These are phyloP conservation scores for Agarophyton chilense DNA, from an alignment of 23 red algal species.

Conservation along the genomic window DNA sequence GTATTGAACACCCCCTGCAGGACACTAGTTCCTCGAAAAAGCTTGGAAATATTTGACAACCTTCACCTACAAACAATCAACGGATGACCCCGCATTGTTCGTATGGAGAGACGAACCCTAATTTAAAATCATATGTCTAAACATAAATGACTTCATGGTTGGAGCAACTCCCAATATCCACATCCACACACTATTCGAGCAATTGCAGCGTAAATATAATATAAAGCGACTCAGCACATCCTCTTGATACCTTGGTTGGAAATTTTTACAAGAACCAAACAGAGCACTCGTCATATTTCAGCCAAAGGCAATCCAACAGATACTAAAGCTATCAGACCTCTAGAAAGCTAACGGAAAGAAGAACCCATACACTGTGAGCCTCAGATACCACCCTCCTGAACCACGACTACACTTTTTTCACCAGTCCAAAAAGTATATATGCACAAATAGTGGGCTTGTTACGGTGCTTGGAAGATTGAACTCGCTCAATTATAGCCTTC, in stretches of 20 bases:
- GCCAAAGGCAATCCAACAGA: background rate
- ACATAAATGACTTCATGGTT: background rate
- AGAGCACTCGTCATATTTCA: background rate
- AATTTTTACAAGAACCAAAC: background rate
- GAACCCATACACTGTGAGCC: background rate
- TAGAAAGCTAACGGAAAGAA: background rate
- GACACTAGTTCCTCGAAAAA: no score
- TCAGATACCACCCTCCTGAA: background rate
- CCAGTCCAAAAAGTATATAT: background rate
- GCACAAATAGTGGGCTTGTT: background rate
- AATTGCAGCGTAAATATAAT: background rate
- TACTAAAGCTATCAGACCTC: background rate
- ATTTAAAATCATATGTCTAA: constrained; percentile 8
- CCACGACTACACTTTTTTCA: background rate
- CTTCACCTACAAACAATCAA: no score
- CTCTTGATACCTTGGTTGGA: background rate
- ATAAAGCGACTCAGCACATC: background rate
- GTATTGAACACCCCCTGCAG: no score
- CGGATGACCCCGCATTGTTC: no score
- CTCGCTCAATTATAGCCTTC: background rate
- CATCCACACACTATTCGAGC: background rate
- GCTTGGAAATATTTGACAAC: no score
- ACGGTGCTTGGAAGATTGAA: background rate
- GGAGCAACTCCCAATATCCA: background rate
- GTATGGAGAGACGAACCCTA: no score